phyloP scores from a whole-genome alignment of 176 grass and related monocot genomes.

The bread wheat (Triticum aestivum) region DNA sequence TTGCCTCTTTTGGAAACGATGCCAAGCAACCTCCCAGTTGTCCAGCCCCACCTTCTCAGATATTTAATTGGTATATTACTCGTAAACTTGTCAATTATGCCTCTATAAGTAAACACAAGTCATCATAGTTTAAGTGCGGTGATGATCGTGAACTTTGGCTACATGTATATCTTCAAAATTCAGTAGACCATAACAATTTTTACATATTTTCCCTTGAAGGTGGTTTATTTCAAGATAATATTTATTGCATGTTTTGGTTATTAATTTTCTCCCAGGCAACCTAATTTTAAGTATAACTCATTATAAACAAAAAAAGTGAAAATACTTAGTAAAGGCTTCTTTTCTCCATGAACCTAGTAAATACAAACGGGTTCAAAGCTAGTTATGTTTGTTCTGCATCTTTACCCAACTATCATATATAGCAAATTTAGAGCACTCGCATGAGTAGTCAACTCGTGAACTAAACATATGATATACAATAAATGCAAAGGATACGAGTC shows the following conservation, averaged over 20 bases:
- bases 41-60: constrained; percentile 66
- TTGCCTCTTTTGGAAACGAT: constrained; percentile 73
- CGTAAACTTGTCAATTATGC: neutral
- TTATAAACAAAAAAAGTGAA: neutral
- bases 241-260: neutral
- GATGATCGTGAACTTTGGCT: neutral
- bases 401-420: neutral
- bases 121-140: neutral
- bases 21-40: constrained; percentile 67
- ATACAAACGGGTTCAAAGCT: neutral
- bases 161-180: neutral
- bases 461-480: neutral
- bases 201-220: neutral
- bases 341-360: neutral
- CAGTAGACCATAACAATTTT: neutral
- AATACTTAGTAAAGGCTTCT: neutral
- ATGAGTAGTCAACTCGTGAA: too few species aligned
- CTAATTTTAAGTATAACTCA: too few species aligned
- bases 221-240: neutral
- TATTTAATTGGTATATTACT: constrained; percentile 63
- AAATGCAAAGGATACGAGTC: neutral
- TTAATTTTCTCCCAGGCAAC: too few species aligned
- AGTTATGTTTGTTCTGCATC: neutral
- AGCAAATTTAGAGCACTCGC: too few species aligned
- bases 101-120: neutral